Evolutionary conservation across 2,329 filamentous ascomycete species (phyloP).

Genomic region (Fusarium buxicola): DNA sequence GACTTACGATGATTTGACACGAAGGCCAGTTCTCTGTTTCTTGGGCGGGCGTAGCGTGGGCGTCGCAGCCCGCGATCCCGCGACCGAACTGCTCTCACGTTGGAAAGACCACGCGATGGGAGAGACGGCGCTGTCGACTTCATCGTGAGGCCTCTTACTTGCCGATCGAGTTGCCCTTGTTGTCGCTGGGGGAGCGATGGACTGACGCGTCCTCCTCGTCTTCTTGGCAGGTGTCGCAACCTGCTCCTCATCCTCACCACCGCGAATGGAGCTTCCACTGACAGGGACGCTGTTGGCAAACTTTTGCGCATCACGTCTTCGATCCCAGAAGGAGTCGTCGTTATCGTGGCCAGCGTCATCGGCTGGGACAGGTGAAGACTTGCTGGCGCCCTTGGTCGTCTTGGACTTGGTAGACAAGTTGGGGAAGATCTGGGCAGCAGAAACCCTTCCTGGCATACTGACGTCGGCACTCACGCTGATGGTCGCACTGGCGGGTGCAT

Average conservation of each 20-base stretch:
- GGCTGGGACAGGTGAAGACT: constrained; percentile 44
- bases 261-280: constrained; percentile 55
- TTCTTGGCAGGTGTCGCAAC: constrained; percentile 49
- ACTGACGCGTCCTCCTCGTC: constrained; percentile 53
- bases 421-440: constrained; percentile 49
- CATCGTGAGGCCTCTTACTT: constrained; percentile 66
- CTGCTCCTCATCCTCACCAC: constrained; percentile 43
- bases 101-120: constrained; percentile 63
- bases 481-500: constrained; percentile 43
- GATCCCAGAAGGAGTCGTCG: constrained; percentile 49
- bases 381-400: constrained; percentile 46
- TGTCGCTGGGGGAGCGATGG: constrained; percentile 49
- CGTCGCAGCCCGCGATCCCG: constrained; percentile 70
- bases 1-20: constrained; percentile 78
- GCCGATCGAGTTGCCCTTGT: constrained; percentile 61
- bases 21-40: constrained; percentile 70
- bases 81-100: constrained; percentile 59
- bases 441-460: constrained; percentile 57
- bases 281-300: constrained; percentile 53
- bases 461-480: constrained; percentile 46
- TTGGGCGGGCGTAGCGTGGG: constrained; percentile 68
- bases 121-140: constrained; percentile 64
- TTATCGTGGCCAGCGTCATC: constrained; percentile 49
- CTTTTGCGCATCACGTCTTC: constrained; percentile 54
- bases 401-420: constrained; percentile 47